Conservation (phyloP, 2,329 filamentous ascomycete species). For the Aspergillus japonicus region DNA sequence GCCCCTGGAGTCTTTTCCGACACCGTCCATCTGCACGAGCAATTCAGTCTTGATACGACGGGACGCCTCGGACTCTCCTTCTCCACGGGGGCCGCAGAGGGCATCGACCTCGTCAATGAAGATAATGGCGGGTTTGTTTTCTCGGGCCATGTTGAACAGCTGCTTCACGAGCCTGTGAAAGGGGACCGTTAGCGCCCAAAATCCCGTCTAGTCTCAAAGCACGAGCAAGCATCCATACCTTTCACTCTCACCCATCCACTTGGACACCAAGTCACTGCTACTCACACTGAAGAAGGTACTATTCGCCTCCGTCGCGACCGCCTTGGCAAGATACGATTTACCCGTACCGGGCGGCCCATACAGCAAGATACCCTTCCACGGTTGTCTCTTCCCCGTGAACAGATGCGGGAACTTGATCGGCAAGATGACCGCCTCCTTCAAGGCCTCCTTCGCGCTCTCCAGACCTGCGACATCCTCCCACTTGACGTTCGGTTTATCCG, state of each 20-base stretch:
- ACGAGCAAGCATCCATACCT: conserved; percentile 56
- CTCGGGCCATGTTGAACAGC: conserved; percentile 94
- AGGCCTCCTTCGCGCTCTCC: conserved; percentile 88
- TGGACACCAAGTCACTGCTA: conserved; percentile 94
- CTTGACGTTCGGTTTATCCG: conserved; percentile 92
- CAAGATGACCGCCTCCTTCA: conserved; percentile 96
- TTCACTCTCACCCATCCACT: conserved; percentile 99
- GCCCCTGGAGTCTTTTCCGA: conserved; percentile 90
- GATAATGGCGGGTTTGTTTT: conserved; percentile 97
- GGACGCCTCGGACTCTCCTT: conserved; percentile 97
- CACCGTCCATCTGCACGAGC: conserved; percentile 98
- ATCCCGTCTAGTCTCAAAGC: not conserved
- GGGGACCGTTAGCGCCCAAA: conserved; percentile 9
- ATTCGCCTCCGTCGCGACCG: conserved; percentile 96
- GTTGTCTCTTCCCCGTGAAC: conserved; percentile 92
- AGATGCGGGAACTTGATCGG: conserved; percentile 98
- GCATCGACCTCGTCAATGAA: conserved; percentile 99
- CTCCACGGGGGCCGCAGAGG: conserved; percentile 84
- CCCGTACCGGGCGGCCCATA: conserved; percentile 96
- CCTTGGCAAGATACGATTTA: conserved; percentile 96
- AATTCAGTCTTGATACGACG: conserved; percentile 98
- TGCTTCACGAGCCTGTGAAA: conserved; percentile 79
- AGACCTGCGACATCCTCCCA: conserved; percentile 98
- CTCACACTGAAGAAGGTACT: conserved; percentile 99
- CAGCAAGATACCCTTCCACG: conserved; percentile 96